These are phyloP conservation scores for Sclerotinia borealis DNA, from an alignment of 2,329 filamentous ascomycete species.

Conservation along the genomic window DNA sequence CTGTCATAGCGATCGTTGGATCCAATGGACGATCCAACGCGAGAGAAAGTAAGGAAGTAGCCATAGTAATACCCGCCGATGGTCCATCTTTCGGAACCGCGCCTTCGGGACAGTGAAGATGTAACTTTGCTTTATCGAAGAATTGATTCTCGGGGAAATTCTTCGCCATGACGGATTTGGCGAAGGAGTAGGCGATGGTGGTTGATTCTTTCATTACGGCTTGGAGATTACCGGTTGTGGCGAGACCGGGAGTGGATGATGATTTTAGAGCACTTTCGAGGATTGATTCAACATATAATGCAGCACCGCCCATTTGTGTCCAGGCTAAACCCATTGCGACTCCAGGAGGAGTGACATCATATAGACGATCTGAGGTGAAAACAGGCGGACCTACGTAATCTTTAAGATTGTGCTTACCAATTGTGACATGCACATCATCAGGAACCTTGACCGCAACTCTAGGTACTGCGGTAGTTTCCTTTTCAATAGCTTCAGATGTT, in stretches of 20 bases:
- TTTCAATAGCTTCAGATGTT: constrained; percentile 46
- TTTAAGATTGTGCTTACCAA: constrained; percentile 83
- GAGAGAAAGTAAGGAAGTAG: constrained; percentile 82
- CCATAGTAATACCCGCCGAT: constrained; percentile 95
- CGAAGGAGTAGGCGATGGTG: constrained; percentile 89
- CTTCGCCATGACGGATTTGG: constrained; percentile 80
- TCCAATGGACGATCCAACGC: constrained; percentile 73
- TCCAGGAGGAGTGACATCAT: constrained; percentile 87
- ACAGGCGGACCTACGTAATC: constrained; percentile 95
- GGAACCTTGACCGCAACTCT: constrained; percentile 77
- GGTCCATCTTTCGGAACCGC: constrained; percentile 93
- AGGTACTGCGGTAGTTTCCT: constrained; percentile 58
- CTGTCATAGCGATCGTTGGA: constrained; percentile 93
- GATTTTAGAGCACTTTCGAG: constrained; percentile 74
- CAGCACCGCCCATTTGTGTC: constrained; percentile 95
- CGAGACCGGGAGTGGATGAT: constrained; percentile 69
- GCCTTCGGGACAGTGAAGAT: constrained; percentile 93
- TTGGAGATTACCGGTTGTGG: constrained; percentile 92
- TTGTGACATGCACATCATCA: constrained; percentile 77
- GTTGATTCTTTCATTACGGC: constrained; percentile 98
- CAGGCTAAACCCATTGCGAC: constrained; percentile 97
- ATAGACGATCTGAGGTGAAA: constrained; percentile 91
- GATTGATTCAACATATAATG: constrained; percentile 96
- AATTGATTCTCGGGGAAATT: constrained; percentile 87
- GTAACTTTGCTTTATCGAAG: constrained; percentile 91